Base-by-base conservation (phyloP, 2,329 filamentous ascomycete genomes). In the Alternaria incomplexa region DNA sequence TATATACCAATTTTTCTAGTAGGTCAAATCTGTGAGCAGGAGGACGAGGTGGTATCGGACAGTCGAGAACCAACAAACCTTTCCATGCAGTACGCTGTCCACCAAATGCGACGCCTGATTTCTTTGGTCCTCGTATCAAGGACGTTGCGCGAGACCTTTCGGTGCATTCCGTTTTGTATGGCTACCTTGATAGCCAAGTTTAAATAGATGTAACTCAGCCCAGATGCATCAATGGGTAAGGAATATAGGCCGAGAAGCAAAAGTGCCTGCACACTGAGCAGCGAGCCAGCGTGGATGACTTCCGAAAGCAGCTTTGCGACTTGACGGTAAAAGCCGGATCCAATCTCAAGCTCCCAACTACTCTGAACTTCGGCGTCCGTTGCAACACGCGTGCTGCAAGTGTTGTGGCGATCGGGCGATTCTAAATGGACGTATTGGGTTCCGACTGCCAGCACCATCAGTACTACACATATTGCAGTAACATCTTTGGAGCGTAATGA, bases 131-230 rank as follows among this genome's bases (percentile, higher is more conserved):
- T 63, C 6, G 47, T 2, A 46, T 65, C 57, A 10, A 65, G 48
- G 17, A 46, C 52, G 22, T 43, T 47, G 5, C 59, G 46, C 12
- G 57, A 47, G 15, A 58, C 46, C 57, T 80, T 83, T 52, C 86
- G 80, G 66, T 88, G 86, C 86, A 88, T 87, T 10, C 86, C 86
- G 68, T 88, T 88, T 63, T 88, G 86, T 13, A 88, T 87, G 2
- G 86, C 86, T 61, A 88, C 77, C 62, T 86, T 87, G 45, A 88
- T 77, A 2, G 85, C 85, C 12, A 88, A 73, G 7, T 85, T 85
- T 50, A 87, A 80, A 65, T 88, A 88, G 3, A 85, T 86, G 65
- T 87, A 88, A 3, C 84, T 84, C 20, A 88, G 73, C 0, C 86
- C 86, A 1, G 85, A 86, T 0, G 86, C 84, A 69, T 88, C 86